phyloP scores from a whole-genome alignment of 495 filamentous ascomycete genomes.

The Penicillium silybi region DNA sequence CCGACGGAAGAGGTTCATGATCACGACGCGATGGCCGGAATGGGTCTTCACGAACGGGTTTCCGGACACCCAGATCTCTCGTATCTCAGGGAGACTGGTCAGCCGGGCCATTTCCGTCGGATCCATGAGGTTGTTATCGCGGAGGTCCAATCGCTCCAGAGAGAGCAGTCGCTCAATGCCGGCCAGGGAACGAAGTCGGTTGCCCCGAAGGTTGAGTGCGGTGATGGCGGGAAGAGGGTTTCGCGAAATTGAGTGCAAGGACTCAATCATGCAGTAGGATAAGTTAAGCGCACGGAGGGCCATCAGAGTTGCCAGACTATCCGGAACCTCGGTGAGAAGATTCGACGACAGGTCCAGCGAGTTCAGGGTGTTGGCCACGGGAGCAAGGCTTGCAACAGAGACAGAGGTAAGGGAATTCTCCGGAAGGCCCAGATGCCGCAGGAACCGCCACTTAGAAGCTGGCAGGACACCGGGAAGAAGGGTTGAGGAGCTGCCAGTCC shows the following conservation, averaged over 20 bases:
- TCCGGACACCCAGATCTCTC: slow-evolving; percentile 82
- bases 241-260: slow-evolving; percentile 78
- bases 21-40: slow-evolving; percentile 74
- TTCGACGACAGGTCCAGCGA: slow-evolving; percentile 92
- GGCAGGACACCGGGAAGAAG: slow-evolving; percentile 64
- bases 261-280: slow-evolving; percentile 96
- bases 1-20: slow-evolving; percentile 95
- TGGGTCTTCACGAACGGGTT: slow-evolving; percentile 92
- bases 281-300: slow-evolving; percentile 85
- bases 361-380: slow-evolving; percentile 78
- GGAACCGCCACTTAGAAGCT: slow-evolving; percentile 86
- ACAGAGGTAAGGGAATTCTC: slow-evolving; percentile 87
- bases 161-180: slow-evolving; percentile 87
- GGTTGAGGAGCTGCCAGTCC: slow-evolving; percentile 70
- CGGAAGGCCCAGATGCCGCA: slow-evolving; percentile 84
- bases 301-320: slow-evolving; percentile 76
- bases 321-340: slow-evolving; percentile 85
- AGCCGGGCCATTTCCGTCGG: slow-evolving; percentile 87
- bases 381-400: slow-evolving; percentile 65
- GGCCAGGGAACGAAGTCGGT: slow-evolving; percentile 82
- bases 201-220: slow-evolving; percentile 84
- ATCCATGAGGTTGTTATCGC: slow-evolving; percentile 88
- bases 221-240: slow-evolving; percentile 91
- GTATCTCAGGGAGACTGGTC: slow-evolving; percentile 84
- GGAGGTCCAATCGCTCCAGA: slow-evolving; percentile 82